Percentiles rank a stretch among this genome's conserved stretches.
Conservation (phyloP, 2,329 filamentous ascomycete species). For the Pestalotiopsis sp. region DNA sequence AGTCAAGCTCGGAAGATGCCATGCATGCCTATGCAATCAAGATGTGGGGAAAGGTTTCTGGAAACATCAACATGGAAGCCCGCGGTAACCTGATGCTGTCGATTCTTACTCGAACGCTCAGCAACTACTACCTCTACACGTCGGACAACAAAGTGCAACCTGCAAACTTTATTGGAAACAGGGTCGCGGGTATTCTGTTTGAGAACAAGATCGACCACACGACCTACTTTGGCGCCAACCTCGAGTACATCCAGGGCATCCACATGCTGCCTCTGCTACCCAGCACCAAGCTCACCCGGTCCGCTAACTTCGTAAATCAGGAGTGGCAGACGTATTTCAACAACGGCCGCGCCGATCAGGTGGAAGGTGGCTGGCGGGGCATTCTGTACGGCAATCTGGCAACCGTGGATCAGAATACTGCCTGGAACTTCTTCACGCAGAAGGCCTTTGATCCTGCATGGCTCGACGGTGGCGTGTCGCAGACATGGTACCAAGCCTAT, state of each 20-base stretch:
- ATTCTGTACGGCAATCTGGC: constrained; percentile 83
- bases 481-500: constrained; percentile 84
- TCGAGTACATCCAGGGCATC: constrained; percentile 74
- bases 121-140: constrained; percentile 81
- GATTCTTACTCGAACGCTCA: constrained; percentile 72
- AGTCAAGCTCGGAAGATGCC: constrained; percentile 87
- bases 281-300: constrained; percentile 66
- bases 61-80: constrained; percentile 79
- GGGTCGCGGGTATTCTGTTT: constrained; percentile 72
- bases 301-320: constrained; percentile 70
- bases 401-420: constrained; percentile 68
- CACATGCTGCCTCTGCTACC: constrained; percentile 73
- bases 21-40: constrained; percentile 88
- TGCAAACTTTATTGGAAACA: constrained; percentile 77
- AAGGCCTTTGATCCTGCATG: constrained; percentile 66
- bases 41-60: constrained; percentile 84
- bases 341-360: constrained; percentile 63
- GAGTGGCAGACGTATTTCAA: constrained; percentile 85
- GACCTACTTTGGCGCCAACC: constrained; percentile 80
- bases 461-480: constrained; percentile 80
- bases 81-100: constrained; percentile 82
- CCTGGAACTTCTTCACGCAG: constrained; percentile 76
- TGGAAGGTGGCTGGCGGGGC: constrained; percentile 81
- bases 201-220: constrained; percentile 96
- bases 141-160: constrained; percentile 72